Conservation (phyloP, 805 yeast genomes). For the Pichia exigua region DNA sequence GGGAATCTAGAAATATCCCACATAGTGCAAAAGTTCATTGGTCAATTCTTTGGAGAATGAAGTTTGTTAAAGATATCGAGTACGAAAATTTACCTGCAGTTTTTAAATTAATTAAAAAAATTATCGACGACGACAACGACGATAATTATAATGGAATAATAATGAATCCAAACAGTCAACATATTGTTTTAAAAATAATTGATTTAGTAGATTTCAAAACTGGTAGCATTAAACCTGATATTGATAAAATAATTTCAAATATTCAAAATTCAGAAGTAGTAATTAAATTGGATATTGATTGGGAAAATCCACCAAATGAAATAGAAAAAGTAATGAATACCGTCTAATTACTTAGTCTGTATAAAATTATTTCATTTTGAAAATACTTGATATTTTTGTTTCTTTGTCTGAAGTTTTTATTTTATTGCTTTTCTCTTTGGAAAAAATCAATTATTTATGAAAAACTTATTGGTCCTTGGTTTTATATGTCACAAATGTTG, state of each 20-base stretch:
- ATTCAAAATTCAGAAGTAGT: background rate
- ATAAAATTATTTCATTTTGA: too few species aligned
- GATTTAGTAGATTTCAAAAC: constrained; percentile 16
- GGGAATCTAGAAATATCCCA: constrained; percentile 45
- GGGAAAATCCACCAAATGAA: constrained; percentile 10
- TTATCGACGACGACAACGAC: constrained; percentile 11
- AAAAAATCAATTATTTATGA: background rate
- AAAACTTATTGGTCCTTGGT: constrained; percentile 15
- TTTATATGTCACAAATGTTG: constrained; percentile 61
- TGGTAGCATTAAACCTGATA: constrained; percentile 14
- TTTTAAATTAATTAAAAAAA: constrained; percentile 17
- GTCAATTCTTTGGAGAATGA: constrained; percentile 54
- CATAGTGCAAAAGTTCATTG: constrained; percentile 42
- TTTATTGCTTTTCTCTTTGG: too few species aligned
- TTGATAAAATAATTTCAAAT: constrained; percentile 3
- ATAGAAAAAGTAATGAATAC: background rate
- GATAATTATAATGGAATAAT: background rate
- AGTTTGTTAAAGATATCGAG: constrained; percentile 35
- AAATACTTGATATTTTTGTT: too few species aligned
- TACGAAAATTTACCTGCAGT: constrained; percentile 37
- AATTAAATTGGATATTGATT: constrained; percentile 2
- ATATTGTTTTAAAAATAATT: constrained; percentile 3
- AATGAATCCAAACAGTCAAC: background rate
- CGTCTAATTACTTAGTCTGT: background rate
- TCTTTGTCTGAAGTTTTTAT: too few species aligned